Evolutionary conservation across 345 rosid species (phyloP).

Genomic region (Cardamine resedifolia): DNA sequence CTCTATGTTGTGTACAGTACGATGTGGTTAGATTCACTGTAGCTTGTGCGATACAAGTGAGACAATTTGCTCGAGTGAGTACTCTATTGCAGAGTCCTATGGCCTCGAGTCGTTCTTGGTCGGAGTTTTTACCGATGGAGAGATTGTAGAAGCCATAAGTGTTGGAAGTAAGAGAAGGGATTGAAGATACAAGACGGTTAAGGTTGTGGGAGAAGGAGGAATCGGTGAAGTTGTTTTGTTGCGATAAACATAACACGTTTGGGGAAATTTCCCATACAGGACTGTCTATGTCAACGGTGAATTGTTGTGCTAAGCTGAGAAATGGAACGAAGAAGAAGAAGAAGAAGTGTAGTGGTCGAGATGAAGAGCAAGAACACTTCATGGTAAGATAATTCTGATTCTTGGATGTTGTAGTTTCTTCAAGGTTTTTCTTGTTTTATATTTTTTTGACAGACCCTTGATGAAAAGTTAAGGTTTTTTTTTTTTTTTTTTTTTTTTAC

Average conservation of each 20-base stretch:
- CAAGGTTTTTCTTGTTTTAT: neutral
- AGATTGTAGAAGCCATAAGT: constrained; percentile 27
- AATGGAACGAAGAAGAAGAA: neutral
- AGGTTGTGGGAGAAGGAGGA: constrained; percentile 7
- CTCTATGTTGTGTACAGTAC: neutral
- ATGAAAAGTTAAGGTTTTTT: neutral
- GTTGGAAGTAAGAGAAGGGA: constrained; percentile 4
- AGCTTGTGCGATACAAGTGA: constrained; percentile 1
- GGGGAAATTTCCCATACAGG: constrained; percentile 11
- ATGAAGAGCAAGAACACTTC: neutral
- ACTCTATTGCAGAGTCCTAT: constrained; percentile 25
- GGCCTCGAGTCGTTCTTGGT: constrained; percentile 21
- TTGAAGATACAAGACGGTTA: constrained; percentile 17
- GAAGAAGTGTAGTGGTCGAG: neutral
- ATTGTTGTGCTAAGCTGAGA: constrained; percentile 6
- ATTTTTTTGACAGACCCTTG: neutral
- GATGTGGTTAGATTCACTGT: neutral
- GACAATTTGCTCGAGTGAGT: constrained; percentile 15
- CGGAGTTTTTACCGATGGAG: neutral
- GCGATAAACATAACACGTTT: neutral
- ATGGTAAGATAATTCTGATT: neutral
- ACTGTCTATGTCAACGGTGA: neutral
- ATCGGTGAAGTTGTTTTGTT: neutral
- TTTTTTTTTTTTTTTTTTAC: neutral
- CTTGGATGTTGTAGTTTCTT: neutral